Base-by-base conservation (phyloP, 169 alveolate genomes). In the Cryptosporidium baileyi region DNA sequence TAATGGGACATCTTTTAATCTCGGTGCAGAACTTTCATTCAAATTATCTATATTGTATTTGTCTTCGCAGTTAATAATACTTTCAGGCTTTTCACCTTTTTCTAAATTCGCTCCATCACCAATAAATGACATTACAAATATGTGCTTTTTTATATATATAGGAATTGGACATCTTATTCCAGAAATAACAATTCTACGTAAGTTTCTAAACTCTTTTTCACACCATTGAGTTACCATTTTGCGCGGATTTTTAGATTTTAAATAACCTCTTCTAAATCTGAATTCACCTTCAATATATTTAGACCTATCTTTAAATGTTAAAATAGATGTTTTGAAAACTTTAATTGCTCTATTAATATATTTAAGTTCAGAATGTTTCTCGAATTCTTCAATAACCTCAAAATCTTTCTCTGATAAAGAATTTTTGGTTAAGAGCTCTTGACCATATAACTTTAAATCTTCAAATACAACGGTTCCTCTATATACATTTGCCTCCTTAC, bases 181-280 rank as follows among this genome's bases (percentile, higher is more conserved):
- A 43, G 96, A 92, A 80, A 92, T 89, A 54, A 93, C 90, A 17
- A 97, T 89, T 74, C 99, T 93, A 89, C 96, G 94, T 54, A 97
- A 90, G 89, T 98, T 98, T 63, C 99, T 88, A 60, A 96, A 93
- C 90, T 98, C 99, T 93, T 98, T 98, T 93, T 97, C 99, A 32
- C 99, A 98, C 99, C 99, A 98, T 80, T 96, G 97, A 49, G 95
- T 93, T 1, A 98, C 99, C 99, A 98, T 98, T 90, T 97, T 97
- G 59, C 99, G 91, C 11, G 99, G 99, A 81, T 98, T 98, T 60
- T 97, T 92, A 41, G 92, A 91, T 52, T 90, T 91, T 26, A 91
- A 94, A 88, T 97, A 97, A 8, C 99, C 99, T 63, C 95, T 93
- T 89, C 99, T 94, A 89, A 97, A 98, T 74, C 99, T 93, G 88